Evolutionary conservation across 345 rosid genomes (phyloP).

Genomic region (Clarkia xantiana): DNA sequence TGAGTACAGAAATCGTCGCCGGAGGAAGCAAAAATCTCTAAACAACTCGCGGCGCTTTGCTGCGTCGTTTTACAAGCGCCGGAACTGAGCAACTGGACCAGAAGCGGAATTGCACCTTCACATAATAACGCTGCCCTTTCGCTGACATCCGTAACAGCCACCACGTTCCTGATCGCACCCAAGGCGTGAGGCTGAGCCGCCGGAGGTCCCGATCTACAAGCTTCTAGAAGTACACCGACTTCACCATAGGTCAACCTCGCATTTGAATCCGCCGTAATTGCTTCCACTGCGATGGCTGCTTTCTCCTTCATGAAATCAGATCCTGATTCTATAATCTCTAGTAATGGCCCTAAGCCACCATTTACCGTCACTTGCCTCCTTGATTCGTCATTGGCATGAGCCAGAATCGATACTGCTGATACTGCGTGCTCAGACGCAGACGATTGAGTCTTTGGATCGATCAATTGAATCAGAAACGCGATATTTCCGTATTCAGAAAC

Average conservation of each 20-base stretch:
- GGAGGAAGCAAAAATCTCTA: constrained; percentile 41
- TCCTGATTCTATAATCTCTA: constrained; percentile 51
- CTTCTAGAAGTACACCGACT: constrained; percentile 37
- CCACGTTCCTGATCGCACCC: constrained; percentile 52
- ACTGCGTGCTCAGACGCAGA: constrained; percentile 50
- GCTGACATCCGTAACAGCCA: constrained; percentile 43
- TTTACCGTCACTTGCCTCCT: constrained; percentile 46
- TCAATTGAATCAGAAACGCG: constrained; percentile 44
- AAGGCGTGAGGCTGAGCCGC: constrained; percentile 32
- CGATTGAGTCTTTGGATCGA: constrained; percentile 34
- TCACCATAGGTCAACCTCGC: constrained; percentile 63
- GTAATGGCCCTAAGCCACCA: constrained; percentile 62
- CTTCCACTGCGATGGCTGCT: constrained; percentile 56
- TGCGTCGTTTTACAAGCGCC: constrained; percentile 14
- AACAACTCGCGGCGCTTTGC: constrained; percentile 38
- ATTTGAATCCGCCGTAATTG: constrained; percentile 60
- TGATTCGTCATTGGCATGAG: constrained; percentile 42
- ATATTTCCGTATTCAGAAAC: constrained; percentile 60
- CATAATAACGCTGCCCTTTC: constrained; percentile 37
- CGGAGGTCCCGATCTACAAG: constrained; percentile 46
- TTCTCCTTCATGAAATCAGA: constrained; percentile 43
- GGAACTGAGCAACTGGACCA: constrained; percentile 33
- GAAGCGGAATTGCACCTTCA: constrained; percentile 57
- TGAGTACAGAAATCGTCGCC: constrained; percentile 37
- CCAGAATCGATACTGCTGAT: constrained; percentile 42